These are phyloP conservation scores for Pseudopyricularia javanii DNA, from an alignment of 2,329 filamentous ascomycete genomes.

Conservation along the genomic window DNA sequence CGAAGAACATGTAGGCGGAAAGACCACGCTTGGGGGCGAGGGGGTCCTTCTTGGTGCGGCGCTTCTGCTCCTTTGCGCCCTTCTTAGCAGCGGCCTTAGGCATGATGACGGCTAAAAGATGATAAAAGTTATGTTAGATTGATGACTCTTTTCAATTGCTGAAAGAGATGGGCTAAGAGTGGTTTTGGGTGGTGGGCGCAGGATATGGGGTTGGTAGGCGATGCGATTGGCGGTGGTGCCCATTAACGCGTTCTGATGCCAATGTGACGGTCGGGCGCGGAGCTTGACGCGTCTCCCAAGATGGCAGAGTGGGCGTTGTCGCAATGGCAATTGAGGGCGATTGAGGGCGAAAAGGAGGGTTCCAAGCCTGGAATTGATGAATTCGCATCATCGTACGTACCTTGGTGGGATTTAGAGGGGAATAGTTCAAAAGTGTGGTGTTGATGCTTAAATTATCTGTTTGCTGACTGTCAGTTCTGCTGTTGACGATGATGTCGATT, in stretches of 20 bases:
- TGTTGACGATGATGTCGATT: slow-evolving; percentile 2
- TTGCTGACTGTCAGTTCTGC: neutral
- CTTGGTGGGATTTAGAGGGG: slow-evolving; percentile 12
- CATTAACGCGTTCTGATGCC: neutral
- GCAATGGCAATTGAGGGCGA: slow-evolving; percentile 26
- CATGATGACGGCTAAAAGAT: slow-evolving; percentile 28
- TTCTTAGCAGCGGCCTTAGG: slow-evolving; percentile 47
- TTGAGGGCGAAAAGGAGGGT: slow-evolving; percentile 16
- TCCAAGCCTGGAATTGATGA: slow-evolving; percentile 21
- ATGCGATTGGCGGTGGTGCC: neutral
- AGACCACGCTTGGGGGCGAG: slow-evolving; percentile 99
- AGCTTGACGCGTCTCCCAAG: slow-evolving; percentile 2
- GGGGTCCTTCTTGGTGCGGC: slow-evolving; percentile 61
- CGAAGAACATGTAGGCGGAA: slow-evolving; percentile 99
- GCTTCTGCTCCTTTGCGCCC: slow-evolving; percentile 40
- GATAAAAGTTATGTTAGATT: neutral
- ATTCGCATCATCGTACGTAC: slow-evolving; percentile 20
- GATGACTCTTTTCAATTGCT: neutral
- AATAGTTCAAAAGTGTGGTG: slow-evolving; percentile 7
- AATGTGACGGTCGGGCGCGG: neutral
- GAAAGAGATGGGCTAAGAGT: neutral
- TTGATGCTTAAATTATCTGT: slow-evolving; percentile 3
- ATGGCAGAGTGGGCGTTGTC: slow-evolving; percentile 13
- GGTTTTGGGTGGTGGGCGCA: neutral
- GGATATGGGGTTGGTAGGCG: neutral